These are phyloP conservation scores for Aegilops bicornis DNA, from an alignment of 176 grass and related monocot species.

Conservation along the genomic window DNA sequence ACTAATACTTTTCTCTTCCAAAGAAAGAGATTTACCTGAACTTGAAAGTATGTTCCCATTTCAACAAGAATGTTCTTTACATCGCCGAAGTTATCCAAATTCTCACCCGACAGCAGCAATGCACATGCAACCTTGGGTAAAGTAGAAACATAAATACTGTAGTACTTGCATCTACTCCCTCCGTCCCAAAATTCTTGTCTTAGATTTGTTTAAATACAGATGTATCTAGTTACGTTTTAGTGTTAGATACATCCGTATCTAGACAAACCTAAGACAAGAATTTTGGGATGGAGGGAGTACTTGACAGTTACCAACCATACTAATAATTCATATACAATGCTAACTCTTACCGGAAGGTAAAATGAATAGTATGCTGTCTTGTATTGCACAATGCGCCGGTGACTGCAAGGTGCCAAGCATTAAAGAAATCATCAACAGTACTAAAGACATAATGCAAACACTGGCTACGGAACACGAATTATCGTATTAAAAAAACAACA, in stretches of 20 bases:
- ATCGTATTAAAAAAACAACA: not conserved
- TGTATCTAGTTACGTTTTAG: too few species aligned
- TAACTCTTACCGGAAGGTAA: conserved; percentile 80
- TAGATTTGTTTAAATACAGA: too few species aligned
- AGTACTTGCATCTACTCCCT: not conserved
- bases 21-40: conserved; percentile 55
- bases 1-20: not conserved
- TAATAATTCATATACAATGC: not conserved
- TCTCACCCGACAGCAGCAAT: conserved; percentile 73
- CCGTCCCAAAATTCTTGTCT: too few species aligned
- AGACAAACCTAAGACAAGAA: too few species aligned
- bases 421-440: conserved; percentile 28
- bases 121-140: conserved; percentile 87
- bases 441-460: conserved; percentile 19
- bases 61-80: conserved; percentile 93
- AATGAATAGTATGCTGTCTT: conserved; percentile 99
- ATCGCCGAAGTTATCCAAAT: conserved; percentile 77
- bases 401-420: conserved; percentile 48
- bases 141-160: conserved; percentile 25
- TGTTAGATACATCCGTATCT: too few species aligned
- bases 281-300: too few species aligned
- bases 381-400: conserved; percentile 91
- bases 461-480: not conserved
- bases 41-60: conserved; percentile 99
- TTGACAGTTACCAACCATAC: not conserved